Base-by-base conservation (phyloP, 805 yeast species). In the Candida verbasci region DNA sequence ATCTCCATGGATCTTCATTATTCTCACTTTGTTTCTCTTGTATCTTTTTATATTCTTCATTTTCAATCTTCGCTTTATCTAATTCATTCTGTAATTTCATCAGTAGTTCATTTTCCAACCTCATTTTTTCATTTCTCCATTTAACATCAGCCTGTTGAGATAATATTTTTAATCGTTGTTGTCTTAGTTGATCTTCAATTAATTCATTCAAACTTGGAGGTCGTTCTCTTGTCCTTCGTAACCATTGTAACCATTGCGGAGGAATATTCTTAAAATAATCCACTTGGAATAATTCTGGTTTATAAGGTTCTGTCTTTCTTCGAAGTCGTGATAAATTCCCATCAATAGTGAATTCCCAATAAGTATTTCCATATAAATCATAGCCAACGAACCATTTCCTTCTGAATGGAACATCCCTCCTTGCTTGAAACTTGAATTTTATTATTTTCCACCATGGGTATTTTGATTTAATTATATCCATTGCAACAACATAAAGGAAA, bases 181-280 rank as follows among this genome's bases (percentile, higher is more conserved):
- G 76, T 24, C 95, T 65, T 21, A 62, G 49, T 47, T 76, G 66
- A 46, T 86, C 94, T 2, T 59, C 61, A 1, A 70, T 45, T 26
- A 86, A 68, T 42, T 86, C 95, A 25, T 70, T 63, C 15, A 86
- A 48, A 0, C 79, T 65, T 0, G 95, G 95, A 6, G 80, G 69
- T 2, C 58, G 51, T 1, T 64, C 57, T 34, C 93, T 66, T 2
- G 85, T 78, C 46, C 75, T 65, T 36, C 91, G 58, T 15, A 86
- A 68, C 95, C 95, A 86, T 53, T 82, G 89, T 25, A 74, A 64
- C 94, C 95, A 86, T 49, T 78, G 86, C 11, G 87, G 76, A 12
- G 79, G 79, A 3, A 71, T 76, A 12, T 77, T 74, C 6, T 66
- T 55, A 45, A 76, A 78, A 44, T 81, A 80, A 43, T 80, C 83